Evolutionary conservation across 805 yeast species (phyloP), one percentile per base, ranked within the genome.

Genomic region (Starmerella bombicola): DNA sequence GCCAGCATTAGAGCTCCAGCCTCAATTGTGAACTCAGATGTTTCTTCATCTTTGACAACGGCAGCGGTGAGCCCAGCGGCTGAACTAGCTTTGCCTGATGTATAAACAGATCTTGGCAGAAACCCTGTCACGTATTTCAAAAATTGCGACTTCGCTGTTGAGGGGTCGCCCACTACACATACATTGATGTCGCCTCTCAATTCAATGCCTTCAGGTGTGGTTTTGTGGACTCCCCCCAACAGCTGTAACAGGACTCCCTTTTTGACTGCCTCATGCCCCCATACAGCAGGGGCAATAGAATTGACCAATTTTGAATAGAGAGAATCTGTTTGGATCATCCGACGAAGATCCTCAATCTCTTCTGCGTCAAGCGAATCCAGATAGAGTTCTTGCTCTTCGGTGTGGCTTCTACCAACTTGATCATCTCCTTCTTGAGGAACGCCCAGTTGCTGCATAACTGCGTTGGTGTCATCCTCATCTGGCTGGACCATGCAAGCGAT

Each of bases 51-150:
- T 58, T 80, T 82, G 10, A 91, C 93, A 19, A 88, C 98, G 0
- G 97, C 94, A 4, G 98, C 98, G 2, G 98, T 88, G 55, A 88
- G 69, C 69, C 98, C 98, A 7, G 98, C 98, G 4, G 98, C 98
- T 3, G 97, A 78, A 0, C 96, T 86, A 0, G 98, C 97, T 59
- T 88, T 88, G 62, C 98, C 98, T 0, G 97, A 86, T 1, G 98
- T 91, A 56, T 91, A 88, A 25, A 88, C 86, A 2, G 97, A 82
- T 55, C 98, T 73, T 23, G 97, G 97, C 16, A 93, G 74, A 59
- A 88, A 84, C 1, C 81, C 74, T 52, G 85, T 79, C 12, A 91
- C 94, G 60, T 91, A 91, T 61, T 91, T 91, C 58, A 88, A 67
- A 57, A 88, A 88, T 61, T 88, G 98, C 1, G 96, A 86, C 61